Base-by-base conservation (phyloP, 306 rosid species). In the Cucumis cinereus region DNA sequence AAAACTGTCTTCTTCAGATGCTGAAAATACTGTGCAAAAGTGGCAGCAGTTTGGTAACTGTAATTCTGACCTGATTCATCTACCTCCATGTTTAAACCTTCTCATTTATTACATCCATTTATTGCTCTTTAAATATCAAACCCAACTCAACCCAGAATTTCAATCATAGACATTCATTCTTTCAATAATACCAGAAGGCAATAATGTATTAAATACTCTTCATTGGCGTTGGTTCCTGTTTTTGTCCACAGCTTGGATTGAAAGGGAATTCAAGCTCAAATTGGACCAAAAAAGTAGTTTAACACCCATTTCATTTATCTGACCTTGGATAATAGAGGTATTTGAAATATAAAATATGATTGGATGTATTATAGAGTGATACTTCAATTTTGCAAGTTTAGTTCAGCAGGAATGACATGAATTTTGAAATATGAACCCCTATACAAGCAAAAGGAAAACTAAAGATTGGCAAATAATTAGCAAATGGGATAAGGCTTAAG, bases 1-100 rank as follows among this genome's bases (percentile, higher is more conserved):
- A 68, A 68, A 43, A 22, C 74, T 68, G 74, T 76, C 57, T 76
- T 26, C 66, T 75, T 38, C 59, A 58, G 52, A 23, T 59, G 71
- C 56, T 63, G 70, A 45, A 63, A 24, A 63, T 8, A 9, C 49
- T 36, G 49, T 36, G 72, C 72, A 66, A 38, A 66, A 38, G 28
- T 66, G 17, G 50, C 72, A 36, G 26, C 72, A 35, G 28, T 64
- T 64, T 64, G 28, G 72, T 64, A 36, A 19, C 23, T 64, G 50
- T 64, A 36, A 19, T 14, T 64, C 28, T n/a, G 16, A 38, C 52
- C n/a, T 10, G 17, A 5, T n/a, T 66, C 49, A 63, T 36, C 71
- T 36, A 36, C 26, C 26, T 9, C 49, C 71, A 63, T 19, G 71
- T 35, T 19, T 63, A 36, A 63, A 63, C 49, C 28, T n/a, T 66